Evolutionary conservation across 371 early-diverging fungal species (phyloP).

Genomic region (Mucor lusitanicus): DNA sequence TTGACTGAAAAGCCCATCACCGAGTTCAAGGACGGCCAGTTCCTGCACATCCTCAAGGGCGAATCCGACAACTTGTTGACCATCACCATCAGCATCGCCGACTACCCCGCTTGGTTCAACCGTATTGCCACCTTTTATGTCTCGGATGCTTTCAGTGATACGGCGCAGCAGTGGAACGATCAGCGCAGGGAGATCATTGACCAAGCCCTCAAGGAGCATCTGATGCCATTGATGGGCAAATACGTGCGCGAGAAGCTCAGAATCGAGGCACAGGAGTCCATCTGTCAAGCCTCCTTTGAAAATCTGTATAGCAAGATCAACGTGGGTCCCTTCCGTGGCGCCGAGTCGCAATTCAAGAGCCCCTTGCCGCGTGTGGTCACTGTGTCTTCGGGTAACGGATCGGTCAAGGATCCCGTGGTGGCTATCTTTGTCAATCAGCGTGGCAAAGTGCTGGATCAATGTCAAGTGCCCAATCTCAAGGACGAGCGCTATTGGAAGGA

Average conservation of each 20-base stretch:
- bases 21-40: conserved; percentile 73
- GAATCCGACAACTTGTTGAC: conserved; percentile 77
- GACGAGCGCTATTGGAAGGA: conserved; percentile 58
- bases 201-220: conserved; percentile 62
- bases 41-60: conserved; percentile 77
- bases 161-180: conserved; percentile 79
- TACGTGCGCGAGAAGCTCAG: conserved; percentile 77
- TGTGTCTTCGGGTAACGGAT: conserved; percentile 83
- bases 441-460: conserved; percentile 70
- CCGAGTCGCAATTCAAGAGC: conserved; percentile 48
- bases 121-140: conserved; percentile 64
- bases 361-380: conserved; percentile 80
- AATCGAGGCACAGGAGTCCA: conserved; percentile 70
- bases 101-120: conserved; percentile 59
- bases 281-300: conserved; percentile 67
- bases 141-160: conserved; percentile 62
- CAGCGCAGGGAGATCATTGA: conserved; percentile 70
- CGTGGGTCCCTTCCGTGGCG: conserved; percentile 66
- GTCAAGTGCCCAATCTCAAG: conserved; percentile 63
- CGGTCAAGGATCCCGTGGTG: conserved; percentile 67
- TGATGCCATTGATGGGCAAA: conserved; percentile 76
- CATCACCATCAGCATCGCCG: conserved; percentile 64
- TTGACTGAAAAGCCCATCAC: conserved; percentile 75
- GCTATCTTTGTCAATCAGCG: conserved; percentile 78
- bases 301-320: conserved; percentile 76